Percentiles rank a stretch among this genome's conserved stretches.
phyloP scores from a whole-genome alignment of 2,329 filamentous ascomycete genomes.

The Verticillium nubilum region DNA sequence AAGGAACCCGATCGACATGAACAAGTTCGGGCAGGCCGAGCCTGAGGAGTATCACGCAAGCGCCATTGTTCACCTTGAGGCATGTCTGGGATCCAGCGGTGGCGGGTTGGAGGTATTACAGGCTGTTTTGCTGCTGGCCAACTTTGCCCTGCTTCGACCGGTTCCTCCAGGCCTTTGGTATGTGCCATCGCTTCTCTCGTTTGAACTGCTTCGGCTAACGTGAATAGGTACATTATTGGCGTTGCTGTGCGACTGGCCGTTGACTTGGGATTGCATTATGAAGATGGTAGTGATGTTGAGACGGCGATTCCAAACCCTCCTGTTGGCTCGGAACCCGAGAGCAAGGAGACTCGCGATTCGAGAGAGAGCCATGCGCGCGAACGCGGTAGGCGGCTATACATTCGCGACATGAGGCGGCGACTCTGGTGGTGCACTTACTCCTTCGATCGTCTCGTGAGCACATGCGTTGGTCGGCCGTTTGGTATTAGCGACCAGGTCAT shows the following conservation, averaged over 20 bases:
- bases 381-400: conserved; percentile 71
- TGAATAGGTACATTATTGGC: conserved; percentile 75
- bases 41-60: conserved; percentile 96
- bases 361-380: conserved; percentile 25
- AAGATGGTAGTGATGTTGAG: conserved; percentile 68
- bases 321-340: conserved; percentile 24
- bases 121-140: conserved; percentile 83
- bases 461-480: conserved; percentile 88
- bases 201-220: neutral
- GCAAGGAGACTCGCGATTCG: conserved; percentile 14
- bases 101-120: conserved; percentile 90
- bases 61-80: conserved; percentile 85
- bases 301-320: conserved; percentile 48
- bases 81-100: conserved; percentile 78
- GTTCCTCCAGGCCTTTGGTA: conserved; percentile 88
- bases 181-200: conserved; percentile 12
- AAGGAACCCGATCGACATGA: conserved; percentile 18
- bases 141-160: conserved; percentile 84
- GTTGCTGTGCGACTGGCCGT: conserved; percentile 87
- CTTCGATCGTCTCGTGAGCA: conserved; percentile 88
- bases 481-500: conserved; percentile 95
- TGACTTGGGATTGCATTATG: conserved; percentile 87
- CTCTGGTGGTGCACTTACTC: conserved; percentile 98
- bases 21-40: conserved; percentile 51
- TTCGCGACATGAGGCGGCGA: conserved; percentile 77